Percentiles rank a stretch among this genome's conserved stretches.
Evolutionary conservation across 139 green algal genomes (phyloP).

Genomic region (Closterium sp.): DNA sequence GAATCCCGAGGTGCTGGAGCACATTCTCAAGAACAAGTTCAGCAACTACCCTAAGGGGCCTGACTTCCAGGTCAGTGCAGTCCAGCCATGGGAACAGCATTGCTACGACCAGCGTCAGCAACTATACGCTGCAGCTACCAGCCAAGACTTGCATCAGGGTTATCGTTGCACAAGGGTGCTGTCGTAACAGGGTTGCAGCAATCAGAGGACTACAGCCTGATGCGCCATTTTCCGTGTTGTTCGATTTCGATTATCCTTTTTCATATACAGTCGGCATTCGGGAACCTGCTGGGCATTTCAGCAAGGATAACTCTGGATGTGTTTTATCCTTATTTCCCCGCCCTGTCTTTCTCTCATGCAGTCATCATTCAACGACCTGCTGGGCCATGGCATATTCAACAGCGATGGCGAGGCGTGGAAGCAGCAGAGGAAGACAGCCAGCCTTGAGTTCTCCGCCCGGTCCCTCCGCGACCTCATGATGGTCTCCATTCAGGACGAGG

Average conservation of each 20-base stretch:
- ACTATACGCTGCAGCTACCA: too few relatives aligned
- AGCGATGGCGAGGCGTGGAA: constrained; percentile 29
- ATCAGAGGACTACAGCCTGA: too few relatives aligned
- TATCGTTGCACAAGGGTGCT: too few relatives aligned
- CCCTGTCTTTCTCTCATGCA: neutral
- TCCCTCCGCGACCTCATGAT: constrained; percentile 28
- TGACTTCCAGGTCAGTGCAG: constrained; percentile 15
- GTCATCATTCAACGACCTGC: constrained; percentile 17
- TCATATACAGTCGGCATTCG: neutral
- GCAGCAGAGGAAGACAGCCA: constrained; percentile 41
- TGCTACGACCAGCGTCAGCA: too few relatives aligned
- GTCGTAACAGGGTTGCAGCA: too few relatives aligned
- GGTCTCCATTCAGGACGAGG: neutral
- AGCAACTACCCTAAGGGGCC: constrained; percentile 13
- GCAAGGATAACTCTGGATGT: neutral
- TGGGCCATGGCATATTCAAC: constrained; percentile 50
- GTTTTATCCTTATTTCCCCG: neutral
- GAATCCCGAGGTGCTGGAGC: constrained; percentile 8
- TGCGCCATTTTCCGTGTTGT: neutral
- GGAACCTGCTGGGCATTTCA: neutral
- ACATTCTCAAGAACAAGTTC: constrained; percentile 25
- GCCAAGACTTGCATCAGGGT: too few relatives aligned
- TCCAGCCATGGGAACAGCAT: neutral
- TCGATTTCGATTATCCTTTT: neutral
- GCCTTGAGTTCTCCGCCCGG: constrained; percentile 29